Percentiles rank a stretch among this genome's conserved stretches.
These are phyloP conservation scores for Aspergillus kassunensis DNA, from an alignment of 495 filamentous ascomycete species.

Conservation along the genomic window DNA sequence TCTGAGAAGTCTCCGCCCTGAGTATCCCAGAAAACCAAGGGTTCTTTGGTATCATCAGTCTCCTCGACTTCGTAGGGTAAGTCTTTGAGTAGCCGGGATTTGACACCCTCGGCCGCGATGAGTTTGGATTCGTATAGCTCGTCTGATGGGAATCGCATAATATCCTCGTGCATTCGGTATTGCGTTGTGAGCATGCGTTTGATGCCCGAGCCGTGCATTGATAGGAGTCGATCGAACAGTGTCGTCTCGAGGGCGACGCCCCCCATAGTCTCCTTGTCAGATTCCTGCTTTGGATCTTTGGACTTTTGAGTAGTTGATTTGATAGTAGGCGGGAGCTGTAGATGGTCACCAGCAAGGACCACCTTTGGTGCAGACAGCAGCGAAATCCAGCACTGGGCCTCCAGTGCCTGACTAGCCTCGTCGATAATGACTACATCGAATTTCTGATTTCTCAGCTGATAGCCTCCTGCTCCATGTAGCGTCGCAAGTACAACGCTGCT, in stretches of 20 bases:
- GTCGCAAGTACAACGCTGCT: conserved; percentile 91
- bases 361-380: conserved; percentile 76
- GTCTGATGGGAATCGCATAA: conserved; percentile 90
- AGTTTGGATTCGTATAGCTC: conserved; percentile 82
- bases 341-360: conserved; percentile 88
- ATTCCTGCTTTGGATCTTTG: conserved; percentile 18
- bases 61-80: conserved; percentile 74
- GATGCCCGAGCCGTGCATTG: conserved; percentile 73
- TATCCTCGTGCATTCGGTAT: conserved; percentile 95
- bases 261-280: conserved; percentile 19
- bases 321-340: conserved; percentile 92
- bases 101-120: conserved; percentile 73
- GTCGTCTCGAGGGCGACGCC: conserved; percentile 71
- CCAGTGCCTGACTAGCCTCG: conserved; percentile 91
- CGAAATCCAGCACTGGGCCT: conserved; percentile 98
- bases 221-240: conserved; percentile 83
- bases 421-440: conserved; percentile 97
- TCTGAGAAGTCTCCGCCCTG: conserved; percentile 90
- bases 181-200: conserved; percentile 97
- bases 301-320: conserved; percentile 53
- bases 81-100: conserved; percentile 66
- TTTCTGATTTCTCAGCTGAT: conserved; percentile 69
- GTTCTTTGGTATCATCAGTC: conserved; percentile 84
- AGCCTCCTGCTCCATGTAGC: conserved; percentile 86
- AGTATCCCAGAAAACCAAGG: conserved; percentile 91